These are phyloP conservation scores for Apiospora rasikravindrae DNA, from an alignment of 2,329 filamentous ascomycete genomes.

Conservation along the genomic window DNA sequence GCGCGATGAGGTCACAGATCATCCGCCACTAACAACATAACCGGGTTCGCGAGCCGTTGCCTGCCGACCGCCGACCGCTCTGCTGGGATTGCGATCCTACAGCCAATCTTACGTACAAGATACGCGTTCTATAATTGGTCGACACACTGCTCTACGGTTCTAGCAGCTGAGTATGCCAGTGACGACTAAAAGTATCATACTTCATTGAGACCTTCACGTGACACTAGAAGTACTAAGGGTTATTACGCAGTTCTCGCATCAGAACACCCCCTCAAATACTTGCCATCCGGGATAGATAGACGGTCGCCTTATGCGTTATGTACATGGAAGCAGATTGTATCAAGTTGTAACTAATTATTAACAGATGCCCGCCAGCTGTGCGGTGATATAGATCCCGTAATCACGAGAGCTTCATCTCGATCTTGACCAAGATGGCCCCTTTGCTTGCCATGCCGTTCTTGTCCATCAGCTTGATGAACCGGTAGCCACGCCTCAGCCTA, in stretches of 20 bases:
- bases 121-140: neutral
- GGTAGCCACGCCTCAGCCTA: slow-evolving; percentile 74
- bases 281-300: neutral
- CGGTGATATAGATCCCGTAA: neutral
- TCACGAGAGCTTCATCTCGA: slow-evolving; percentile 56
- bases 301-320: neutral
- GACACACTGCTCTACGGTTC: neutral
- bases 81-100: slow-evolving; percentile 1
- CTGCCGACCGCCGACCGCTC: neutral
- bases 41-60: neutral
- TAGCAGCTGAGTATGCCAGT: neutral
- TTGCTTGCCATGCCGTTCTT: slow-evolving; percentile 67
- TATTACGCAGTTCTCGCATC: neutral
- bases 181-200: too few relatives aligned
- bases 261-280: neutral
- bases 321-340: neutral
- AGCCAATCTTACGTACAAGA: neutral
- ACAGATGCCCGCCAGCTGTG: neutral
- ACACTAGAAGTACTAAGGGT: neutral
- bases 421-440: slow-evolving; percentile 75
- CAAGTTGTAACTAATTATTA: neutral
- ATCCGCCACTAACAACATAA: neutral
- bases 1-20: slow-evolving; percentile 10
- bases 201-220: neutral
- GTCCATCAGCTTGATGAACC: slow-evolving; percentile 79